These are phyloP conservation scores for Fusarium multiceps DNA, from an alignment of 2,329 filamentous ascomycete genomes.

Conservation along the genomic window DNA sequence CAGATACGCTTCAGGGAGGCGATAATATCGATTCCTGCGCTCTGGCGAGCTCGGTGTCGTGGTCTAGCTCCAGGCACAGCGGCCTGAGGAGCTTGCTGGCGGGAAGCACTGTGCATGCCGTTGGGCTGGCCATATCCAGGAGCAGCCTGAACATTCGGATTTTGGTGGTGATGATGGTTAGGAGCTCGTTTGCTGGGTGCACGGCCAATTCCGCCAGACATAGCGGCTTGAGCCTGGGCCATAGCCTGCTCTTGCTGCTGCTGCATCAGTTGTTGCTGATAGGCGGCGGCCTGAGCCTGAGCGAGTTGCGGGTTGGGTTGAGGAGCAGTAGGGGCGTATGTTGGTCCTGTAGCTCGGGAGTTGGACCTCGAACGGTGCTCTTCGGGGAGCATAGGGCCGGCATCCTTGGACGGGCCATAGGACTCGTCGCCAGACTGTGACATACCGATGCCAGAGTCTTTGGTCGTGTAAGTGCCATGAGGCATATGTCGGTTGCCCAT, in stretches of 20 bases:
- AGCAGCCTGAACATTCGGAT: slow-evolving; percentile 40
- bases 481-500: slow-evolving; percentile 68
- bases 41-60: slow-evolving; percentile 82
- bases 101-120: slow-evolving; percentile 50
- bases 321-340: slow-evolving; percentile 61
- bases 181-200: slow-evolving; percentile 77
- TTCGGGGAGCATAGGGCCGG: slow-evolving; percentile 70
- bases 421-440: slow-evolving; percentile 68
- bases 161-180: slow-evolving; percentile 45
- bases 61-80: slow-evolving; percentile 69
- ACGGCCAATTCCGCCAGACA: slow-evolving; percentile 76
- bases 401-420: slow-evolving; percentile 64
- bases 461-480: slow-evolving; percentile 61
- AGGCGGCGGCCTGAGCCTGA: slow-evolving; percentile 59
- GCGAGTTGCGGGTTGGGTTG: slow-evolving; percentile 44
- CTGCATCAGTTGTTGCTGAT: slow-evolving; percentile 74
- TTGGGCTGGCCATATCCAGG: slow-evolving; percentile 49
- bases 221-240: slow-evolving; percentile 81
- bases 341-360: slow-evolving; percentile 68
- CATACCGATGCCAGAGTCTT: slow-evolving; percentile 73
- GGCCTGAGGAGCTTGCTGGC: slow-evolving; percentile 52
- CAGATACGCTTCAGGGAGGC: slow-evolving; percentile 89
- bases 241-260: slow-evolving; percentile 90
- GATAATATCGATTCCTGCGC: slow-evolving; percentile 83
- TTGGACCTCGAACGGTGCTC: slow-evolving; percentile 76